Conservation (phyloP, 345 rosid genomes). For the Cardamine resedifolia region DNA sequence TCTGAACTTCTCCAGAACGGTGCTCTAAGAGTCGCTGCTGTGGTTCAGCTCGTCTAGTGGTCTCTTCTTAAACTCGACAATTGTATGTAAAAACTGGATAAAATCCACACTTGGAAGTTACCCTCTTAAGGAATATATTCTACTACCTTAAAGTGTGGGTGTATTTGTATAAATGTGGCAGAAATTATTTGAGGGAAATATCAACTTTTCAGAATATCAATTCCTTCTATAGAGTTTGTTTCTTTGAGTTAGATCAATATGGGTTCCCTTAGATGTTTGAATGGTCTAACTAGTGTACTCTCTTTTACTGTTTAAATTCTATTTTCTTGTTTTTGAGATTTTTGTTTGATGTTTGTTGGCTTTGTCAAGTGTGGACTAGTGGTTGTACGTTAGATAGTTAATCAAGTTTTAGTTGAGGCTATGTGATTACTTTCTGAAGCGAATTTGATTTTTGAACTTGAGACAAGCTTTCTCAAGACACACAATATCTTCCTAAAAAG, state of each 20-base stretch:
- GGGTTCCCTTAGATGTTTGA: neutral
- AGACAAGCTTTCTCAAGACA: neutral
- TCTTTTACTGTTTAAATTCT: neutral
- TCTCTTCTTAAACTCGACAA: conserved; percentile 2
- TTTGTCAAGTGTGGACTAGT: too few species aligned
- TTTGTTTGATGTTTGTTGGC: too few species aligned
- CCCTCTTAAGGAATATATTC: neutral
- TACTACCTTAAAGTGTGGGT: neutral
- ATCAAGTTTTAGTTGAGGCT: too few species aligned
- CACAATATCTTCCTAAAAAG: neutral
- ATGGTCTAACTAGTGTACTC: neutral
- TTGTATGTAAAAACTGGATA: conserved; percentile 5
- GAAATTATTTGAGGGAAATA: neutral
- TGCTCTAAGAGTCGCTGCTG: conserved; percentile 74
- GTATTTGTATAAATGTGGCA: neutral
- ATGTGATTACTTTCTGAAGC: too few species aligned
- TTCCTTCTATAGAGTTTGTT: neutral
- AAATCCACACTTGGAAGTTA: neutral
- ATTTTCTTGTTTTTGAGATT: neutral
- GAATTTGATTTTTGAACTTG: neutral
- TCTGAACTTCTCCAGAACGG: conserved; percentile 87
- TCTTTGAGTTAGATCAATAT: neutral
- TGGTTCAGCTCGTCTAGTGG: conserved; percentile 82
- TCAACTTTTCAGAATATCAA: neutral
- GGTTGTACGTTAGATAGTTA: too few species aligned